Conservation (phyloP, 306 rosid species). For the Lagenaria siceraria region DNA sequence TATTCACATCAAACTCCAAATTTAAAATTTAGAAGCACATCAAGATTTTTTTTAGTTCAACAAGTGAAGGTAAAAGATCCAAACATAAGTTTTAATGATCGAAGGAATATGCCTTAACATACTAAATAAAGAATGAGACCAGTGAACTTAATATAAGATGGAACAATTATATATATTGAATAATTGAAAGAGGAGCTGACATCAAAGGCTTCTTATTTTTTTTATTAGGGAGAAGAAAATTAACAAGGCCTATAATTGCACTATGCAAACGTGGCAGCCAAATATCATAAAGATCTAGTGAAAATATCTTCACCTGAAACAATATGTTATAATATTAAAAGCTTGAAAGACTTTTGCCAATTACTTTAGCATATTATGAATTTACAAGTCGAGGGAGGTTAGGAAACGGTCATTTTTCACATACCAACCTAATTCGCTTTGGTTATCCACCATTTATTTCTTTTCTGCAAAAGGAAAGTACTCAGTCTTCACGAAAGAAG, state of each 20-base stretch:
- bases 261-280: not conserved
- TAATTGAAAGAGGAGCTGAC: not conserved
- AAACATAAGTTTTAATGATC: too few relatives aligned
- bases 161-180: not conserved
- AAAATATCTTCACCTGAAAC: not conserved
- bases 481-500: not conserved
- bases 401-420: slow-evolving; percentile 5
- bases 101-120: too few relatives aligned
- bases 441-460: not conserved
- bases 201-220: not conserved
- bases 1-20: not conserved
- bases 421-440: not conserved
- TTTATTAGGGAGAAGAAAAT: not conserved
- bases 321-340: not conserved
- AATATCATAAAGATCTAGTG: not conserved
- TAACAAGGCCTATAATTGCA: not conserved
- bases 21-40: not conserved
- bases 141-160: not conserved
- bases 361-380: not conserved
- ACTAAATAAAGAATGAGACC: not conserved
- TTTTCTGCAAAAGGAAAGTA: not conserved
- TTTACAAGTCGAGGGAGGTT: not conserved
- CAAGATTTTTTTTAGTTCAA: too few relatives aligned
- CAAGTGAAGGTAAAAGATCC: too few relatives aligned
- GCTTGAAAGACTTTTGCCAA: not conserved